Conservation (phyloP, 164 flowering plant genomes). For the Tetracentron sinense region DNA sequence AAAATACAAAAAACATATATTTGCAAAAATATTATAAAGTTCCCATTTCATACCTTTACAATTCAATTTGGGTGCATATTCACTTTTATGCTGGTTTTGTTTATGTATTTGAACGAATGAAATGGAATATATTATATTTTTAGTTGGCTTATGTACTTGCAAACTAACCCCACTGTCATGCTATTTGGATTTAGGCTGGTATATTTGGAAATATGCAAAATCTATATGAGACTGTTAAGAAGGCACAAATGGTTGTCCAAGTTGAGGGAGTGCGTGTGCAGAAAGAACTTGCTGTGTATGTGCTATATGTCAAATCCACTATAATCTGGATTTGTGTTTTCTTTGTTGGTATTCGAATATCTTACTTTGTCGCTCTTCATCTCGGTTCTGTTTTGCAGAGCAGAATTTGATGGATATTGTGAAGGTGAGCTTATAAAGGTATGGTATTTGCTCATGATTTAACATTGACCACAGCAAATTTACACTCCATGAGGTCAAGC, state of each 20-base stretch:
- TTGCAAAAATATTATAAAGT: too few species aligned
- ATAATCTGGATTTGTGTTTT: neutral
- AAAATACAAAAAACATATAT: too few species aligned
- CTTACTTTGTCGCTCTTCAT: neutral
- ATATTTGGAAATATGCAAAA: constrained; percentile 87
- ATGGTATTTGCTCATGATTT: constrained; percentile 8
- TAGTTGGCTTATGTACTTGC: neutral
- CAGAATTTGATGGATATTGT: constrained; percentile 96
- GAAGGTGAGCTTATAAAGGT: constrained; percentile 91
- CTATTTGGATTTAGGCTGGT: constrained; percentile 59
- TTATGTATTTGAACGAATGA: neutral
- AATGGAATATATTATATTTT: neutral
- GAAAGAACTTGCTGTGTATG: constrained; percentile 93
- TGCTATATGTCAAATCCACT: constrained; percentile 1
- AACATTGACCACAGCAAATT: neutral
- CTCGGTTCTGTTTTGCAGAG: constrained; percentile 48
- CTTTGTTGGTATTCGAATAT: neutral
- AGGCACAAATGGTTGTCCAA: constrained; percentile 95
- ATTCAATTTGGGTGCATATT: neutral
- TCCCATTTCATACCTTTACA: too few species aligned
- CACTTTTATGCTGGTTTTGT: too few species aligned
- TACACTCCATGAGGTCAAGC: too few species aligned
- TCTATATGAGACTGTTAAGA: constrained; percentile 85
- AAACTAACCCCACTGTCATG: constrained; percentile 2
- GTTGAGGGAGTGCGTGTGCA: constrained; percentile 96